A percentile compares a stretch with the other conserved stretches of the same genome.
Conservation (phyloP, 352 stramenopile species). For the Phytophthora meadii region DNA sequence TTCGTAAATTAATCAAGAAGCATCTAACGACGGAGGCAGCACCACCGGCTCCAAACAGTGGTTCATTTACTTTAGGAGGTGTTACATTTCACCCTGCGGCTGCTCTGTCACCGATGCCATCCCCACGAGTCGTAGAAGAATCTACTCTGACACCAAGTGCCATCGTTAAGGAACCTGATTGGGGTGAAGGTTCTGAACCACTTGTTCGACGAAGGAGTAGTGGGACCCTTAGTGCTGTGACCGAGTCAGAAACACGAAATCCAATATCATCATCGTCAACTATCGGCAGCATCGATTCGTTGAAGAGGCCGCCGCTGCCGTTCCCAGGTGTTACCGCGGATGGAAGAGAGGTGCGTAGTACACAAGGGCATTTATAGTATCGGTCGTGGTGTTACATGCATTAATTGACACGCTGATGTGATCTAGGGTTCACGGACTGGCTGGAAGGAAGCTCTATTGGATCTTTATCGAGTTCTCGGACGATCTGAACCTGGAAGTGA, state of each 20-base stretch:
- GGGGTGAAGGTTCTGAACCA: conserved; percentile 38
- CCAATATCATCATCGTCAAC: conserved; percentile 39
- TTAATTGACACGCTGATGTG: conserved; percentile 1
- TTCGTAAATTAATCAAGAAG: conserved; percentile 74
- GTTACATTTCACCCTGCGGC: conserved; percentile 67
- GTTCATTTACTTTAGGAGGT: conserved; percentile 51
- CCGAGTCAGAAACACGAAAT: conserved; percentile 38
- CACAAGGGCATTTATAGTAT: not conserved
- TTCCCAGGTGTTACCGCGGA: conserved; percentile 20
- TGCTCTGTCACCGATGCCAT: conserved; percentile 53
- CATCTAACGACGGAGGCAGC: conserved; percentile 52
- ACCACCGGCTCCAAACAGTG: conserved; percentile 37
- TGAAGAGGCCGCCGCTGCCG: conserved; percentile 27
- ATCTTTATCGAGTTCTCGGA: conserved; percentile 73
- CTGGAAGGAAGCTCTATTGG: conserved; percentile 73
- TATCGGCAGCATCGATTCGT: conserved; percentile 27
- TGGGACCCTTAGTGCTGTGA: conserved; percentile 44
- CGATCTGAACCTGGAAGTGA: conserved; percentile 69
- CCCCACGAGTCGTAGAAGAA: conserved; percentile 43
- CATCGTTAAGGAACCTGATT: conserved; percentile 48
- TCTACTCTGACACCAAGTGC: conserved; percentile 46
- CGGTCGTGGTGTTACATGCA: not conserved
- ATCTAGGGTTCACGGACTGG: conserved; percentile 36
- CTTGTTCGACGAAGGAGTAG: conserved; percentile 46
- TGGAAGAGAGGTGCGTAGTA: conserved; percentile 53